Base-by-base conservation (phyloP, 768 basidiomycete genomes). In the Scleroderma bovista region DNA sequence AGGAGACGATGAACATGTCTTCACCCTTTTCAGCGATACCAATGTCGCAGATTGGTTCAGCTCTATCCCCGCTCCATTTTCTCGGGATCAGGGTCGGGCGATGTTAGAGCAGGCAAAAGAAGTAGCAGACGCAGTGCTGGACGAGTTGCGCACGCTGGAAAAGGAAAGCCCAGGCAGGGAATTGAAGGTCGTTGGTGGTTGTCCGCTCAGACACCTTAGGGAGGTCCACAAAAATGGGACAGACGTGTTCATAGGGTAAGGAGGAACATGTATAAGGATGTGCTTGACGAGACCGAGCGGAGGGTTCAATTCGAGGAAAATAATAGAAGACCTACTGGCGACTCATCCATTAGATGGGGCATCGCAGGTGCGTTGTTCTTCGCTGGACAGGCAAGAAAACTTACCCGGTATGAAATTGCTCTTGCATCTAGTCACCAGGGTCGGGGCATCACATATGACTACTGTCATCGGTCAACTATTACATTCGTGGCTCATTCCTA, bases 401-500 rank as follows among this genome's bases (percentile, higher is more conserved):
- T 46, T 20, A 36, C 9, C 20, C 10, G 20, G 22, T 6, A 15
- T 15, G 33, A 34, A 46, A 82, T 81, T 58, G 83, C 72, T 50
- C 59, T 84, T 24, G 72, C 70, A 4, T 70, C 77, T 17, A 75
- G 72, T 43, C 74, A 81, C 57, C 80, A 83, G 51, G 72, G 78
- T 19, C 70, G 65, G 58, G 82, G 81, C 3, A 83, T 80, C 55
- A n/a, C n/a, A n/a, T 29, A 86, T 86, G 84, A 74, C 77, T 11
- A 76, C 75, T 36, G 81, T 74, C 0, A 54, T 86, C 9, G 61
- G 64, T n/a, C 78, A 75, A 1, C 34, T 87, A 22, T 53, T 86
- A 37, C 58, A 73, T 22, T 61, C 76, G n/a, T 84, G 84, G 81
- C 75, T 67, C 9, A 68, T 83, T 31, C 82, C 81, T 1, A 66